Evolutionary conservation across 345 rosid species (phyloP), one percentile per base, ranked within the genome.

Genomic region (Balakata baccata): DNA sequence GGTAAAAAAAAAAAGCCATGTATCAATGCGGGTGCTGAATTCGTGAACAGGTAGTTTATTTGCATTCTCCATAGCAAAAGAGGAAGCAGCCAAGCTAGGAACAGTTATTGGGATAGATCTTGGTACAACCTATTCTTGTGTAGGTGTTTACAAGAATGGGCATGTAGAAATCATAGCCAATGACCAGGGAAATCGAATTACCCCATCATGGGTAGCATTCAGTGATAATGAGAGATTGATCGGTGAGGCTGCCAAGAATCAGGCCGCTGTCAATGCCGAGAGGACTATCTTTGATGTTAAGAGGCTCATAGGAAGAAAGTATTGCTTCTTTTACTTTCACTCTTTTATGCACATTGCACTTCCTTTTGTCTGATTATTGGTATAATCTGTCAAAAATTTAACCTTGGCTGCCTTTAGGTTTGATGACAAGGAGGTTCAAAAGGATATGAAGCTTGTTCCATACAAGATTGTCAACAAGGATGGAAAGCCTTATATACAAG

Each of bases 221-320:
- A 23, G 39, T 12, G 39, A 29, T 59, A 59, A 14, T 25, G 64
- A 59, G 39, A 23, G 64, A 23, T 14, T 59, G 38, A 12, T 59
- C 13, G 64, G 39, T 10, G 64, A 59, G 64, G 64, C 64, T 59
- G 64, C 64, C 3, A 59, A 59, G 39, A 59, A 59, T 59, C 64
- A 59, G 23, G 64, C 39, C 6, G 64, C 39, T 59, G 37, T 12
- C 16, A 59, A 59, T 59, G 13, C 64, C 5, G 38, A 59, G 18
- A 59, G 39, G 13, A 59, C 64, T 12, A 11, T 59, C 39, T 59
- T 59, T 59, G 64, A 59, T 59, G 64, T 59, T 17, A 59, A 59
- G 39, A 23, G 64, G 37, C 39, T 59, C 14, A 59, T 59, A 14
- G 64, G 64, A 10, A 59, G 39, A 59, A 59, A 29, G 39, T 59